Evolutionary conservation across 139 green algal genomes (phyloP).

Genomic region (Chlamydomonas sp.): DNA sequence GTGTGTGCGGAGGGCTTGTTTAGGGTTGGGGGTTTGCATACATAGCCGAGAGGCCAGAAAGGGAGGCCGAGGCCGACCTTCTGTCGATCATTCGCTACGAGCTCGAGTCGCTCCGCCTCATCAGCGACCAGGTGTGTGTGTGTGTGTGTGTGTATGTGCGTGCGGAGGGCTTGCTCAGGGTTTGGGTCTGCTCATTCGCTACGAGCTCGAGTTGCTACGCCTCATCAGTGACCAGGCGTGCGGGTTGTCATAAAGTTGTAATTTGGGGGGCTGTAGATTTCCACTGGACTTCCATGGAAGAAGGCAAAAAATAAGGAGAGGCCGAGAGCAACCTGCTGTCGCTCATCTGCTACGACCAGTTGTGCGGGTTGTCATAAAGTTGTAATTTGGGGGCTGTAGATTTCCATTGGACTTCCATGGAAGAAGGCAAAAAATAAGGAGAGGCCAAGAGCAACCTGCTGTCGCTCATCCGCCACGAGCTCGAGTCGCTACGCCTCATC

Average conservation of each 20-base stretch:
- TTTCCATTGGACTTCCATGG: too few species aligned
- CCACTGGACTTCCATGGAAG: too few species aligned
- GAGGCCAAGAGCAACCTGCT: slow-evolving; percentile 23
- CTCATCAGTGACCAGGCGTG: slow-evolving; percentile 29
- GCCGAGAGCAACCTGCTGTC: slow-evolving; percentile 14
- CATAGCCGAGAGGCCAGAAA: too few species aligned
- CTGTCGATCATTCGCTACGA: slow-evolving; percentile 33
- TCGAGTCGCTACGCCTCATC: slow-evolving; percentile 36
- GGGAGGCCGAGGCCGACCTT: slow-evolving; percentile 18
- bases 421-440: too few species aligned
- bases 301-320: too few species aligned
- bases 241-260: background rate
- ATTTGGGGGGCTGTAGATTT: too few species aligned
- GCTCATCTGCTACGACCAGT: slow-evolving; percentile 27
- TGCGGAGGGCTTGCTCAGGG: too few species aligned
- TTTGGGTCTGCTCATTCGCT: slow-evolving; percentile 25
- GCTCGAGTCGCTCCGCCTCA: slow-evolving; percentile 33
- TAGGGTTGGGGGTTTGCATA: too few species aligned
- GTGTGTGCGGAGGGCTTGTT: too few species aligned
- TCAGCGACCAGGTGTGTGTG: slow-evolving; percentile 25
- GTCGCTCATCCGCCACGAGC: slow-evolving; percentile 28
- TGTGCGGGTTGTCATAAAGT: background rate
- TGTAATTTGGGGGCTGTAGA: too few species aligned
- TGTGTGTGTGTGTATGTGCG: slow-evolving; percentile 14
- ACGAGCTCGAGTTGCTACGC: slow-evolving; percentile 38